Evolutionary conservation across 2,329 filamentous ascomycete species (phyloP), one percentile per base, ranked within the genome.

Genomic region (Colletotrichum destructivum): DNA sequence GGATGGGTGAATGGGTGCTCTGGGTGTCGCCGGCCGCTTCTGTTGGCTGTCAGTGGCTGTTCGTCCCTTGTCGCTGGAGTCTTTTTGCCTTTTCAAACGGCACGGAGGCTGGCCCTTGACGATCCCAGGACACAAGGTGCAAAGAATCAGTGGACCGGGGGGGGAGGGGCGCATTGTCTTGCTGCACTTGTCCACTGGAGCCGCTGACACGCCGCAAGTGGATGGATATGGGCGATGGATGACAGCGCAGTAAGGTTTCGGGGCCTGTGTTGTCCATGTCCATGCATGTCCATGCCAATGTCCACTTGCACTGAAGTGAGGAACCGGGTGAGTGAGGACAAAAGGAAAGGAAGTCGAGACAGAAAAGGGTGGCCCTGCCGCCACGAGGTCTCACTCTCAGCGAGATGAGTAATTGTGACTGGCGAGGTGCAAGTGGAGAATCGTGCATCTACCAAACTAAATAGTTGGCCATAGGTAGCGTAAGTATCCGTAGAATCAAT

Each of bases 311-410:
- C 31, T 31, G 31, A 31, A 31, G 31, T 31, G 8, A 31, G 67
- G 67, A 66, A 31, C 47, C 56, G n/a, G 46, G 52, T 31, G 52
- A 54, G 52, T 23, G 31, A 40, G 49, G 23, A 31, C 31, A 31
- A 44, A 60, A 65, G 23, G 54, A 46, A 16, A 52, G 59, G 21
- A 38, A 26, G 8, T 52, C 46, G 18, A 44, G 21, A 52, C 31
- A 47, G 40, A 40, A 59, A 46, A 44, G 65, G 54, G 52, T 69
- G 61, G 54, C 66, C 66, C 61, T 65, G 66, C 23, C 46, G 52
- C 18, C 40, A n/a, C 42, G 26, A 31, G 38, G 38, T 46, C 46
- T n/a, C 44, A 49, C 47, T 46, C 38, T 15, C 52, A 49, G 51
- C 66, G 55, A 69, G 47, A 70, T 61, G 67, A 66, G 31, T 31